phyloP scores from a whole-genome alignment of 2,329 filamentous ascomycete genomes.

The Delphinella strobiligena region DNA sequence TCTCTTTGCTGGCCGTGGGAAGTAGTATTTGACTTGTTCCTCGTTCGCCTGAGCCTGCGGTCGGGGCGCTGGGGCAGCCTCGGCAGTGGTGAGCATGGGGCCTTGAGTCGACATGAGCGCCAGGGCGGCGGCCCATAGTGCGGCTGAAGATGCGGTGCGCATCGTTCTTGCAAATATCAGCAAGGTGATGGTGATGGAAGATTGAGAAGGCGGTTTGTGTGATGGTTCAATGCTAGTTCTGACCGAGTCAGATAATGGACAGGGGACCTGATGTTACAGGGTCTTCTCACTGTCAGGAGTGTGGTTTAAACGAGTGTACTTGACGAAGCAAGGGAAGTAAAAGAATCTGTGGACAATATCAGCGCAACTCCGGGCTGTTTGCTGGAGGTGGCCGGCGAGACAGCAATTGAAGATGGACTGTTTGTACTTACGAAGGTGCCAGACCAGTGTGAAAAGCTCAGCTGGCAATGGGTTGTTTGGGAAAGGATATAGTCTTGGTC shows the following conservation, averaged over 20 bases:
- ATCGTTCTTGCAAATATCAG: too few relatives aligned
- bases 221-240: slow-evolving; percentile 9
- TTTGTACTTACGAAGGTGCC: too few relatives aligned
- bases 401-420: too few relatives aligned
- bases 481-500: slow-evolving; percentile 2
- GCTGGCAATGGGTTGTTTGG: slow-evolving; percentile 4
- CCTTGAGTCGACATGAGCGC: slow-evolving; percentile 31
- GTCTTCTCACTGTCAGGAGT: slow-evolving; percentile 21
- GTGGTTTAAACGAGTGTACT: slow-evolving; percentile 39
- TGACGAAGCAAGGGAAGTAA: slow-evolving; percentile 27
- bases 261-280: background rate
- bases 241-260: background rate
- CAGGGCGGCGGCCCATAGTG: slow-evolving; percentile 35
- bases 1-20: slow-evolving; percentile 34
- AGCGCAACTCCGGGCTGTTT: slow-evolving; percentile 5
- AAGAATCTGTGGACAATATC: slow-evolving; percentile 8
- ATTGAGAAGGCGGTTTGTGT: too few relatives aligned
- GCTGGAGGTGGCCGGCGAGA: background rate
- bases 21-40: slow-evolving; percentile 33
- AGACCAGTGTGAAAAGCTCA: background rate
- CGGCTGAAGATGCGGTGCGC: slow-evolving; percentile 12
- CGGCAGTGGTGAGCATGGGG: slow-evolving; percentile 32
- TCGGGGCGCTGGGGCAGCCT: slow-evolving; percentile 35
- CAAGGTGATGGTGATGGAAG: too few relatives aligned
- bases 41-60: slow-evolving; percentile 18